Evolutionary conservation across 2,329 filamentous ascomycete species (phyloP), one percentile per base, ranked within the genome.

Genomic region (Ophiostoma ulmi): DNA sequence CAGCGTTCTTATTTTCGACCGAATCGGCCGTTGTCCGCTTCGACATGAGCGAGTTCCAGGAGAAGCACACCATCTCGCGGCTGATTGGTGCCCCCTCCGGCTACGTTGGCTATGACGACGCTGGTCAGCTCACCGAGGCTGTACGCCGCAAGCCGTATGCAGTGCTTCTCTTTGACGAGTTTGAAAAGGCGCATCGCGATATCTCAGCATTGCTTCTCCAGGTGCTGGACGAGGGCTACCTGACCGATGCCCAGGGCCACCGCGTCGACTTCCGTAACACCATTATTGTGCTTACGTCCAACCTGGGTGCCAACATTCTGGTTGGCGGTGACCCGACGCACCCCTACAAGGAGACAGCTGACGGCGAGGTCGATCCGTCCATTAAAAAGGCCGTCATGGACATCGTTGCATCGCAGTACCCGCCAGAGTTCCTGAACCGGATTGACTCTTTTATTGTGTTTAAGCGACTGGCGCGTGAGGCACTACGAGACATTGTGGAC

Each of bases 391-490:
- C 91, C 0, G 94, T 98, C 70, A 93, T 98, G 89, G 91, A 97
- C 76, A 89, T 96, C 20, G 94, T 98, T 0, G 84, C 90, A 22
- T 80, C 84, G 10, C 84, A 82, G 69, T 90, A 97, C 78, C 89
- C 94, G 5, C 95, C 95, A 3, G 95, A 98, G 78, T 99, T 98
- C 84, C 86, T 98, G 74, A 98, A 99, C 81, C 88, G 95, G 26
- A 93, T 98, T 73, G 94, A 98, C 80, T 94, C 96, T 73, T 97
- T 98, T 82, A 97, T 98, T 78, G 83, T 98, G 77, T 98, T 98
- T 85, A 94, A 94, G 80, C 88, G 94, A 10, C 86, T 98, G 1
- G 92, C 92, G 0, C 86, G 85, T 39, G 83, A 85, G 22, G 94
- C 94, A 20, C 85, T 98, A 71, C 86, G 93, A 39, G 94, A 97